phyloP scores from a whole-genome alignment of 78 protist genomes.

The slime mould (Dictyostelium discoideum) region dicty_2.7 NC_007090.3:3871001-3871500 shows the following conservation, averaged over 20 bases:
- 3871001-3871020: constrained; percentile 65
- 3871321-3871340: constrained; percentile 75
- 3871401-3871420: constrained; percentile 74
- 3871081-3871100: neutral
- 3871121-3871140: constrained; percentile 16
- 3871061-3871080: neutral
- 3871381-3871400: constrained; percentile 69
- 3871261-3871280: constrained; percentile 51
- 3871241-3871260: neutral
- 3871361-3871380: constrained; percentile 58
- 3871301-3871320: constrained; percentile 78
- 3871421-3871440: constrained; percentile 69
- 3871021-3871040: neutral
- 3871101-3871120: neutral
- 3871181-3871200: constrained; percentile 72
- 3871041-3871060: neutral
- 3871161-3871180: constrained; percentile 79
- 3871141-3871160: constrained; percentile 80
- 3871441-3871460: constrained; percentile 62
- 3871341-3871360: constrained; percentile 70
- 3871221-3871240: constrained; percentile 57
- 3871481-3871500: constrained; percentile 60
- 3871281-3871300: constrained; percentile 52
- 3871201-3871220: constrained; percentile 56
- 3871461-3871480: constrained; percentile 75